Percentiles rank a stretch among this genome's conserved stretches.
phyloP scores from a whole-genome alignment of 2,329 filamentous ascomycete genomes.

The Periglandula ipomoeae region DNA sequence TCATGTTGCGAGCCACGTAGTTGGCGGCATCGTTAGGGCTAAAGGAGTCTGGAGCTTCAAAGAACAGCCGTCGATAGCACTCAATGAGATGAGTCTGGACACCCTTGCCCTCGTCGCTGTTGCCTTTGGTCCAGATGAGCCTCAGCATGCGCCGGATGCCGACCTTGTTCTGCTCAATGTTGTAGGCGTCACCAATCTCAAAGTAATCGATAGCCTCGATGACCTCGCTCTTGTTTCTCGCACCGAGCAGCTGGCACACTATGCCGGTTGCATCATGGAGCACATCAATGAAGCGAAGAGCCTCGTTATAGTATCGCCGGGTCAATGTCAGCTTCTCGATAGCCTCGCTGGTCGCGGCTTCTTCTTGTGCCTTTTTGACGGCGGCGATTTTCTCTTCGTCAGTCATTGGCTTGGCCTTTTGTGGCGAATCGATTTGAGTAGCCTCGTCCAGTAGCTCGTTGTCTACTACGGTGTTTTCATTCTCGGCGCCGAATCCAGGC shows the following conservation, averaged over 20 bases:
- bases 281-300: slow-evolving; percentile 86
- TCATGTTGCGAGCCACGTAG: slow-evolving; percentile 97
- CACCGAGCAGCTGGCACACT: slow-evolving; percentile 81
- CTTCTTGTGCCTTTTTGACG: slow-evolving; percentile 71
- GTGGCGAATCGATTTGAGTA: slow-evolving; percentile 65
- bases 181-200: slow-evolving; percentile 89
- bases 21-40: slow-evolving; percentile 84
- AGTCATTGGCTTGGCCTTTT: slow-evolving; percentile 59
- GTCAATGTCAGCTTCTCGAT: slow-evolving; percentile 83
- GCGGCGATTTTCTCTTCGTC: slow-evolving; percentile 69
- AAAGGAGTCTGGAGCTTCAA: slow-evolving; percentile 86
- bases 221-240: slow-evolving; percentile 95
- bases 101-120: slow-evolving; percentile 97
- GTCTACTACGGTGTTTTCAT: slow-evolving; percentile 62
- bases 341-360: slow-evolving; percentile 80
- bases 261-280: slow-evolving; percentile 72
- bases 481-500: slow-evolving; percentile 46
- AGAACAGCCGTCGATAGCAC: slow-evolving; percentile 92
- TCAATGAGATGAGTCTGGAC: slow-evolving; percentile 96
- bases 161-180: slow-evolving; percentile 83
- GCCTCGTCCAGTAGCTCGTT: slow-evolving; percentile 77
- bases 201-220: slow-evolving; percentile 99
- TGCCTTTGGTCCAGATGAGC: slow-evolving; percentile 98
- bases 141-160: slow-evolving; percentile 94
- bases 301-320: slow-evolving; percentile 85